A percentile compares a stretch with the other conserved stretches of the same genome.
Conservation (phyloP, 164 flowering plant species). For the Warburgia ugandensis region DNA sequence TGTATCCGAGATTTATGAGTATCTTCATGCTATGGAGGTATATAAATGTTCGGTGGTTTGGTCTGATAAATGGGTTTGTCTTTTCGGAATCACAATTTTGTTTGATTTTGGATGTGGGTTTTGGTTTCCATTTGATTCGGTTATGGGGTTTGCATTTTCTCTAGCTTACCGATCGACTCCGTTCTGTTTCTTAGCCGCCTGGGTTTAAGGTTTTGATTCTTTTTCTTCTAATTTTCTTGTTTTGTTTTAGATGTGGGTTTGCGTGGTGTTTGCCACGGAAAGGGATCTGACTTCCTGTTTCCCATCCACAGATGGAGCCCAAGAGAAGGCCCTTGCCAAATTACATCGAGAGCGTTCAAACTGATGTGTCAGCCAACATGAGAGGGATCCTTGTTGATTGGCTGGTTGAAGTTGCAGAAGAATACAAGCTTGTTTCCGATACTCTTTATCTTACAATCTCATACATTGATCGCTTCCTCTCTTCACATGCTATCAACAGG, state of each 20-base stretch:
- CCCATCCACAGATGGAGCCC: constrained; percentile 42
- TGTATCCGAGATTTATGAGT: constrained; percentile 31
- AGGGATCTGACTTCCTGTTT: neutral
- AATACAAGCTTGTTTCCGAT: constrained; percentile 55
- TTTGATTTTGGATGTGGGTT: neutral
- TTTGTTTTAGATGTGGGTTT: neutral
- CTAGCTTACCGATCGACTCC: neutral
- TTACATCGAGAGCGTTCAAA: constrained; percentile 51
- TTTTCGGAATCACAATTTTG: constrained; percentile 2
- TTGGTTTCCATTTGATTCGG: neutral
- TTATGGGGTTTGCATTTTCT: neutral
- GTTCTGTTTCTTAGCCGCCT: too few species aligned
- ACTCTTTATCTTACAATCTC: constrained; percentile 60
- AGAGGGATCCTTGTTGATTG: constrained; percentile 64
- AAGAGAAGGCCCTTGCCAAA: constrained; percentile 46
- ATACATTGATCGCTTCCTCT: constrained; percentile 54
- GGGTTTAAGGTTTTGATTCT: constrained; percentile 1
- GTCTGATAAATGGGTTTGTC: neutral
- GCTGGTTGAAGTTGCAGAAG: constrained; percentile 79
- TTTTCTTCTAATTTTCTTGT: neutral
- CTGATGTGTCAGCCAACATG: constrained; percentile 55
- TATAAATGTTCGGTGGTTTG: neutral
- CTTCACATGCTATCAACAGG: constrained; percentile 32
- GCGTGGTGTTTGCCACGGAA: neutral
- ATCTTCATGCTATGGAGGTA: constrained; percentile 60